These are phyloP conservation scores for Passiflora organensis DNA, from an alignment of 345 rosid species.

Conservation along the genomic window DNA sequence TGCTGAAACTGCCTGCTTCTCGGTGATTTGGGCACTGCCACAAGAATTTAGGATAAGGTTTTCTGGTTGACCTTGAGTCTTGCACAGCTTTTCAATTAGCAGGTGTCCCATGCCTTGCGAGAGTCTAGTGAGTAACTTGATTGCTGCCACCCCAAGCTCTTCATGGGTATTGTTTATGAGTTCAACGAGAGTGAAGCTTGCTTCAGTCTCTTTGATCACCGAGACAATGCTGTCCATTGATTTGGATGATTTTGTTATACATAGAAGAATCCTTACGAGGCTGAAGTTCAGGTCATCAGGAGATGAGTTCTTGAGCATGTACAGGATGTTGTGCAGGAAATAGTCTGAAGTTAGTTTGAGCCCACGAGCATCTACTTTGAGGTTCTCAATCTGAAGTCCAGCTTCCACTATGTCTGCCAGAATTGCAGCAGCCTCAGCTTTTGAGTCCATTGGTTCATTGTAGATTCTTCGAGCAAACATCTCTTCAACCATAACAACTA, in stretches of 20 bases:
- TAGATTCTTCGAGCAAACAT: constrained; percentile 49
- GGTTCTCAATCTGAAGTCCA: constrained; percentile 49
- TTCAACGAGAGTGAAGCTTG: constrained; percentile 61
- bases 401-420: constrained; percentile 76
- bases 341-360: constrained; percentile 69
- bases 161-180: constrained; percentile 72
- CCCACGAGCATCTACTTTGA: constrained; percentile 52
- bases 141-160: constrained; percentile 56
- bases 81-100: constrained; percentile 66
- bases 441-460: constrained; percentile 54
- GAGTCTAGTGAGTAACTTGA: constrained; percentile 57
- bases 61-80: constrained; percentile 68
- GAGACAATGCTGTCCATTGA: constrained; percentile 49
- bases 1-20: constrained; percentile 70
- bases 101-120: constrained; percentile 64
- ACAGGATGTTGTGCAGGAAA: constrained; percentile 51
- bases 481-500: constrained; percentile 66
- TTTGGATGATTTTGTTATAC: constrained; percentile 57
- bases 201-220: constrained; percentile 59
- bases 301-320: constrained; percentile 65
- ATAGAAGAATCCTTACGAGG: constrained; percentile 61
- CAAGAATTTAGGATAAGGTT: constrained; percentile 43
- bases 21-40: constrained; percentile 46
- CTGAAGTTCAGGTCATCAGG: constrained; percentile 61
- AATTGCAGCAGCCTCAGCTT: constrained; percentile 62